Conservation (phyloP, 345 rosid genomes). For the Citropsis articulata region DNA sequence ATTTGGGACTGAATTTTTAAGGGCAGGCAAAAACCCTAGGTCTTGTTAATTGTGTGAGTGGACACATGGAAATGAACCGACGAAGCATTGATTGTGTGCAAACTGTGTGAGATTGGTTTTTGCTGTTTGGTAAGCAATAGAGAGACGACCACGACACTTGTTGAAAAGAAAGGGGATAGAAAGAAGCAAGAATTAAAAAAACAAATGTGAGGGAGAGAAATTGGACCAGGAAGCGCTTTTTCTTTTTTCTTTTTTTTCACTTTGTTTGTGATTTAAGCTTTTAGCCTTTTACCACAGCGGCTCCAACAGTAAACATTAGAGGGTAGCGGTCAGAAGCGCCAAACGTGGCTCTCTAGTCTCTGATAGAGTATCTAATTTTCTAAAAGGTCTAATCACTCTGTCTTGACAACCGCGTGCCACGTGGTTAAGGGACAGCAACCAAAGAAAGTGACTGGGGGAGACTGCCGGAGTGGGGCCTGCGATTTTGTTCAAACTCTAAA, state of each 20-base stretch:
- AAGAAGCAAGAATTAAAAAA: neutral
- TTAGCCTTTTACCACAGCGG: neutral
- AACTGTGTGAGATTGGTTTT: neutral
- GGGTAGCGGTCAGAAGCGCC: conserved; percentile 9
- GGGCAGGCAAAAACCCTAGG: conserved; percentile 51
- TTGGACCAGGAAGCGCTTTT: neutral
- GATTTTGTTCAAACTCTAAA: conserved; percentile 1
- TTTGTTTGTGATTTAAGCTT: neutral
- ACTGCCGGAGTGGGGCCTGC: neutral
- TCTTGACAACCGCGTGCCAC: conserved; percentile 32
- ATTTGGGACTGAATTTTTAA: neutral
- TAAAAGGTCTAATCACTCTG: neutral
- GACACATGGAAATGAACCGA: conserved; percentile 39
- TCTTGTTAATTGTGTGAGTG: conserved; percentile 27
- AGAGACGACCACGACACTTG: conserved; percentile 17
- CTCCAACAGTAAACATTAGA: neutral
- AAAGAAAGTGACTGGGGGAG: neutral
- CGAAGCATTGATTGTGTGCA: conserved; percentile 27
- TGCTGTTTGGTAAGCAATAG: conserved; percentile 6
- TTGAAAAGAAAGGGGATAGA: neutral
- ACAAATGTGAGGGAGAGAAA: neutral
- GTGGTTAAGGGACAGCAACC: conserved; percentile 20
- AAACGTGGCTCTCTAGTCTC: conserved; percentile 28
- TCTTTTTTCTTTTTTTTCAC: too few species aligned
- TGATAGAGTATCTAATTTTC: neutral